phyloP scores from a whole-genome alignment of 768 basidiomycete genomes.

The Lentinula sp. region DNA sequence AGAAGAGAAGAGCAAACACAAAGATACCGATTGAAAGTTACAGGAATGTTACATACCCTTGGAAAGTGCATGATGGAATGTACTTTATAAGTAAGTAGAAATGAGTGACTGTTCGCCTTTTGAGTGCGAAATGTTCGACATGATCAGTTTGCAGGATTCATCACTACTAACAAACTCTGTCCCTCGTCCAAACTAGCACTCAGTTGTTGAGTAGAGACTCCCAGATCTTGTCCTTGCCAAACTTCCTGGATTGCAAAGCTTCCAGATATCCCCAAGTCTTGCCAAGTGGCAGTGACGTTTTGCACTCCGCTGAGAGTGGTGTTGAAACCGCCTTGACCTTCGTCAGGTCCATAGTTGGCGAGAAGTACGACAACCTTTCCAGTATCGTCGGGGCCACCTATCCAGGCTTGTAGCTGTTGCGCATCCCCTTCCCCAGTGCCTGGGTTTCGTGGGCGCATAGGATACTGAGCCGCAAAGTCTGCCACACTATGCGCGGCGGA shows the following conservation, averaged over 20 bases:
- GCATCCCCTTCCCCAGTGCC: slow-evolving; percentile 1
- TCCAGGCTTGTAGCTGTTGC: slow-evolving; percentile 8
- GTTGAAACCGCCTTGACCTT: slow-evolving; percentile 3
- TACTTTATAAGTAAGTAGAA: background rate
- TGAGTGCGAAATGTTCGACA: background rate
- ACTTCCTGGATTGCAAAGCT: background rate
- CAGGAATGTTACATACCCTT: too few relatives aligned
- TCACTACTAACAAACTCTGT: background rate
- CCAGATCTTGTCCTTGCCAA: slow-evolving; percentile 5
- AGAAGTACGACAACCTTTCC: slow-evolving; percentile 5
- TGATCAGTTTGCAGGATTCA: background rate
- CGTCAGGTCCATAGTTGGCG: slow-evolving; percentile 8
- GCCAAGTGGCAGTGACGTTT: background rate
- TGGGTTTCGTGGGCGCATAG: slow-evolving; percentile 6
- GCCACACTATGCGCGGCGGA: background rate
- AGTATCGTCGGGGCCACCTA: slow-evolving; percentile 2
- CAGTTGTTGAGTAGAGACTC: background rate
- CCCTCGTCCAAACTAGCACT: slow-evolving; percentile 6
- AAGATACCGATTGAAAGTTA: too few relatives aligned
- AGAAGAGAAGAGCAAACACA: too few relatives aligned
- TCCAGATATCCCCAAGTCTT: slow-evolving; percentile 4
- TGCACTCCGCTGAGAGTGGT: slow-evolving; percentile 2
- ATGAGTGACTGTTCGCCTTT: background rate
- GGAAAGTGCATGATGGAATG: too few relatives aligned
- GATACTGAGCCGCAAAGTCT: slow-evolving; percentile 2